These are phyloP conservation scores for Babesia microti DNA, from an alignment of 169 alveolate species.

Conservation along the genomic window DNA sequence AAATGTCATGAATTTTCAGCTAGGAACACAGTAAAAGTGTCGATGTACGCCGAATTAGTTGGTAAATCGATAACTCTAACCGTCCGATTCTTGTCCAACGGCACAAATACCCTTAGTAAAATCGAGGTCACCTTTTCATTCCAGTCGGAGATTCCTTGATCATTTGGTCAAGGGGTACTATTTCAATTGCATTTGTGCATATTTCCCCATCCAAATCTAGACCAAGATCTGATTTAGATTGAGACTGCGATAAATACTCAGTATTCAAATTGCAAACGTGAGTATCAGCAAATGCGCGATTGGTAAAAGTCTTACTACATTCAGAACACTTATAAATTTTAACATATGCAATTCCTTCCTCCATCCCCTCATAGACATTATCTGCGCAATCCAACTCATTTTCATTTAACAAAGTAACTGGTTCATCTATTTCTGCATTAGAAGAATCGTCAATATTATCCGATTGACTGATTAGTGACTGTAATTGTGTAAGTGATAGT, in stretches of 20 bases:
- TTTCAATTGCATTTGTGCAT: conserved; percentile 4
- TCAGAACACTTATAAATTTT: conserved; percentile 21
- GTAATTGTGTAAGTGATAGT: conserved; percentile 16
- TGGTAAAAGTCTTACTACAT: conserved; percentile 31
- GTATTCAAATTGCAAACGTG: conserved; percentile 18
- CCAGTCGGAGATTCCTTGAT: conserved; percentile 13
- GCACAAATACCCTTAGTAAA: conserved; percentile 25
- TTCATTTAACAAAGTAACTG: conserved; percentile 19
- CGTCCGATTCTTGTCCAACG: conserved; percentile 32
- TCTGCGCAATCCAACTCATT: conserved; percentile 35
- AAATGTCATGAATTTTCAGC: conserved; percentile 19
- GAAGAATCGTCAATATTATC: conserved; percentile 2
- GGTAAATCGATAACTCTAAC: conserved; percentile 34
- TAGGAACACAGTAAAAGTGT: conserved; percentile 25
- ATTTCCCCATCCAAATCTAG: background rate
- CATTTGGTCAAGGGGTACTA: too few species aligned
- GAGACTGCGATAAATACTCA: background rate
- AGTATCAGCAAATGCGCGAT: conserved; percentile 9
- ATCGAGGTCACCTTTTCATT: conserved; percentile 20
- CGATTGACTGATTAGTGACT: conserved; percentile 5
- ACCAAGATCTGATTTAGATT: background rate
- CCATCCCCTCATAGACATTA: conserved; percentile 17
- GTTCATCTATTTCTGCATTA: background rate
- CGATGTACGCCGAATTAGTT: conserved; percentile 38
- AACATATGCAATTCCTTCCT: conserved; percentile 32